Base-by-base conservation (phyloP, 495 filamentous ascomycete genomes). In the Aspergillus steynii region DNA sequence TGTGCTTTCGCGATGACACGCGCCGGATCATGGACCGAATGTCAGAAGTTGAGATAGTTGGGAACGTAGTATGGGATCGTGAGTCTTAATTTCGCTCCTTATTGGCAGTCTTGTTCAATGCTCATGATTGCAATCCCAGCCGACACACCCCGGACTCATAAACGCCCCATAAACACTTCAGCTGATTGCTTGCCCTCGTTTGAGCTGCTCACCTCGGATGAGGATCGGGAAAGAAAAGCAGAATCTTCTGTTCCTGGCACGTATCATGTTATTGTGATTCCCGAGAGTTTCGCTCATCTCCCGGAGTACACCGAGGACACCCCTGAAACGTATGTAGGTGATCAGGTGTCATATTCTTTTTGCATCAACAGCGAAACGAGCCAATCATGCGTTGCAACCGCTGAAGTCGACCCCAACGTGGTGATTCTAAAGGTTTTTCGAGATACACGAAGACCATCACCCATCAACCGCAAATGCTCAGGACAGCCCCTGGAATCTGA, bases 171-270 rank as follows among this genome's bases (percentile, higher is more conserved):
- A n/a, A 27, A 51, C 3, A 51, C 51, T 29, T 34, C 49, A 42
- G 42, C n/a, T n/a, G 76, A 82, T 61, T 57, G 71, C 3, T 72
- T 87, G 4, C 84, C 85, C 14, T 76, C 79, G 2, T 87, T 88
- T 63, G 66, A 79, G 25, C 60, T 68, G 8, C 74, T 88, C 45
- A 85, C 77, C 3, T 86, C 76, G n/a, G 85, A 87, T 61, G 85
- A 87, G 49, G 85, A 86, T 1, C 68, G 85, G 55, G 85, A 88
- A 61, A 77, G 66, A 60, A 88, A 87, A 62, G 85, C 85, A 6
- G 78, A 84, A 58, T 68, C 68, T 5, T 72, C 72, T 45, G 68
- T 68, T 31, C 84, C 85, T 1, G 85, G 85, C 5, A 86, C 83
- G 1, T 88, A 82, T 65, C 74, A 83, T 68, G 82, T 88, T 32